phyloP scores from a whole-genome alignment of 257 asterid species.

The Solanum habrochaites region DNA sequence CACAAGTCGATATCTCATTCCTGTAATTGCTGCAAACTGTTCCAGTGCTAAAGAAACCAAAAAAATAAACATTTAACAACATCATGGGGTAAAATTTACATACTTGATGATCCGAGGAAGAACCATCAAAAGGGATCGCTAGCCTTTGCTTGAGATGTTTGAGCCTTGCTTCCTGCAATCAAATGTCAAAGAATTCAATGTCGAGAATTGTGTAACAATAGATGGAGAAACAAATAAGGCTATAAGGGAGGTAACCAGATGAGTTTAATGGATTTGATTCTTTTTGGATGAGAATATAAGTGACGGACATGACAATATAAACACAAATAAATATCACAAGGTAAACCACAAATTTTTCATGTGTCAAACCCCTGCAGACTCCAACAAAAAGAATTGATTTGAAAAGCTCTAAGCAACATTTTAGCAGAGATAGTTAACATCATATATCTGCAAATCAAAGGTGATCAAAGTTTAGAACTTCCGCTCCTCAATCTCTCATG shows the following conservation, averaged over 20 bases:
- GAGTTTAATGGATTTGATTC: background rate
- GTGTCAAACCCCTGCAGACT: background rate
- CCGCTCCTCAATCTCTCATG: background rate
- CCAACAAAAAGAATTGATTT: background rate
- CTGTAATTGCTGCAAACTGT: background rate
- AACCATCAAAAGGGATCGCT: constrained; percentile 77
- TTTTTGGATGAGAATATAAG: background rate
- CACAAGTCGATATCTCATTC: background rate
- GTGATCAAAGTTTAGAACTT: background rate
- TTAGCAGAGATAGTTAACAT: background rate
- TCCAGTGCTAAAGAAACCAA: background rate
- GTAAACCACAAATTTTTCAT: background rate
- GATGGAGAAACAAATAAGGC: background rate
- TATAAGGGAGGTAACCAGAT: background rate
- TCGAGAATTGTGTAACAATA: background rate
- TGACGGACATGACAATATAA: background rate
- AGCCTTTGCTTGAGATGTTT: constrained; percentile 66
- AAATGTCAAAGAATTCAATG: constrained; percentile 11
- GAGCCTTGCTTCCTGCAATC: constrained; percentile 71
- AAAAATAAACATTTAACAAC: background rate
- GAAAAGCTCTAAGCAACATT: background rate
- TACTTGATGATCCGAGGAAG: constrained; percentile 76
- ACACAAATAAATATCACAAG: background rate
- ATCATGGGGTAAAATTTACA: constrained; percentile 1
- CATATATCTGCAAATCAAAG: background rate